Conservation (phyloP, 129 eudicot species). For the Oenanthe sinensis region DNA sequence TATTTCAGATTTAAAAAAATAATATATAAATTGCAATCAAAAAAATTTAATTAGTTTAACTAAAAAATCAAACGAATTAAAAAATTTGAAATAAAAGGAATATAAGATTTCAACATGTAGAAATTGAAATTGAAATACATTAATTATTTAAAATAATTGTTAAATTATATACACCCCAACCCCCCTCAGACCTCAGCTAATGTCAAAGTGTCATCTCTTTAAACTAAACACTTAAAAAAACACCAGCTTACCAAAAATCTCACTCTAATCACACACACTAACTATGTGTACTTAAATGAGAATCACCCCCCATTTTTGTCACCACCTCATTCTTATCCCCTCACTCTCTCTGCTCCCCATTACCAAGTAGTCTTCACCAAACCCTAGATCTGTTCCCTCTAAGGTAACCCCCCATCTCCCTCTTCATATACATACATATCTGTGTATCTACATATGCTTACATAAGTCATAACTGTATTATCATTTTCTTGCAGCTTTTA, state of each 20-base stretch:
- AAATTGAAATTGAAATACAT: too few relatives aligned
- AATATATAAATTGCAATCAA: too few relatives aligned
- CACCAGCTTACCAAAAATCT: neutral
- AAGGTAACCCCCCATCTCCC: conserved; percentile 10
- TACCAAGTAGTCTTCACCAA: conserved; percentile 32
- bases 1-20: too few relatives aligned
- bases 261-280: neutral
- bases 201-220: neutral
- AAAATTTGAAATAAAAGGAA: too few relatives aligned
- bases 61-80: too few relatives aligned
- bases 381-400: conserved; percentile 54
- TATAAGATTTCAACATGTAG: too few relatives aligned
- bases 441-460: neutral
- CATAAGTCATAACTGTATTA: neutral
- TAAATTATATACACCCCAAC: too few relatives aligned
- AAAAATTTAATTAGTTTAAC: too few relatives aligned
- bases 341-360: neutral
- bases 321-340: neutral
- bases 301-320: neutral
- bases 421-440: neutral
- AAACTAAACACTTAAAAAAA: too few relatives aligned
- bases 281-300: neutral
- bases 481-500: conserved; percentile 1
- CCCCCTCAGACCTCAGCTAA: too few relatives aligned
- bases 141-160: too few relatives aligned